Conservation (phyloP, 345 rosid genomes). For the Luvunga scandens region DNA sequence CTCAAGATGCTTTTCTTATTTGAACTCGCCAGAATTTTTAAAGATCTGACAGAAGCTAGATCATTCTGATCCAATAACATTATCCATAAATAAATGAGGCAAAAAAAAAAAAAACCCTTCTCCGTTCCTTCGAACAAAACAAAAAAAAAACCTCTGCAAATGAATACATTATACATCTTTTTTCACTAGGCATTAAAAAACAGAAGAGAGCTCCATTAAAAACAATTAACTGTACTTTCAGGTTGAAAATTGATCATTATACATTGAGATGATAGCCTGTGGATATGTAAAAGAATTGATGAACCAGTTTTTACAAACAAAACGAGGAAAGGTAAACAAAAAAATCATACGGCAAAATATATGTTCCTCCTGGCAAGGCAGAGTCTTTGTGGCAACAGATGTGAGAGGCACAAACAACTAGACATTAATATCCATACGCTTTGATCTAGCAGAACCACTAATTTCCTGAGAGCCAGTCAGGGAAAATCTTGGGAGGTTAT, state of each 20-base stretch:
- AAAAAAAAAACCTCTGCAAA: not conserved
- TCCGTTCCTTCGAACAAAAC: not conserved
- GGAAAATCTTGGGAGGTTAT: conserved; percentile 73
- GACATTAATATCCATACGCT: conserved; percentile 83
- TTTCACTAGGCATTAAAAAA: not conserved
- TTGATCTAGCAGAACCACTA: conserved; percentile 58
- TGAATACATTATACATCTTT: too few relatives aligned
- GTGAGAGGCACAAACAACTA: conserved; percentile 19
- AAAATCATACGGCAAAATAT: conserved; percentile 12
- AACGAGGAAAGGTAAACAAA: not conserved
- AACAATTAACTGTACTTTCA: not conserved
- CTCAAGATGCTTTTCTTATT: too few relatives aligned
- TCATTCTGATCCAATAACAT: too few relatives aligned
- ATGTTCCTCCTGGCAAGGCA: not conserved
- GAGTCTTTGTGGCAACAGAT: not conserved
- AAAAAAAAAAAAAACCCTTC: too few relatives aligned
- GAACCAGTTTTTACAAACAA: conserved; percentile 10
- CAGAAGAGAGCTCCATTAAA: not conserved
- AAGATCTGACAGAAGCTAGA: not conserved
- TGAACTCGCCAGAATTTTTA: too few relatives aligned
- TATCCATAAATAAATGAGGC: not conserved
- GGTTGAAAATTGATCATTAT: conserved; percentile 13
- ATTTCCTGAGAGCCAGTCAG: conserved; percentile 49
- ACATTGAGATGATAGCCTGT: conserved; percentile 18
- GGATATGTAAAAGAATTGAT: conserved; percentile 29